A percentile compares a stretch with the other conserved stretches of the same genome.
Conservation (phyloP, 202 grass and related monocot species). For the Schoenoplectus tabernaemontani region DNA sequence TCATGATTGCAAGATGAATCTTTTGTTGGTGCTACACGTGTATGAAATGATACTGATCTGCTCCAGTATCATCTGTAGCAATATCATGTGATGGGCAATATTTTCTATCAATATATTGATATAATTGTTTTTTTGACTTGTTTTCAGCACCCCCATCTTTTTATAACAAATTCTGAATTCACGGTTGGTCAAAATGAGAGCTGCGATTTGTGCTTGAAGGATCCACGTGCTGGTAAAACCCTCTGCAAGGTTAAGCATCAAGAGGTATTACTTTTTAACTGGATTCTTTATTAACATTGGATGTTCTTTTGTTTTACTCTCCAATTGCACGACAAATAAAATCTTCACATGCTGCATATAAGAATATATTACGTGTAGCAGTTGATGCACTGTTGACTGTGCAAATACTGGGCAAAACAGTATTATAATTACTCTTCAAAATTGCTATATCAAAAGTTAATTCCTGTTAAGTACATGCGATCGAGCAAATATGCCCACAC, state of each 20-base stretch:
- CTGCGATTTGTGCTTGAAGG: constrained; percentile 79
- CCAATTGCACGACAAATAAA: neutral
- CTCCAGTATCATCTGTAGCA: neutral
- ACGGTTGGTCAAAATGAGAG: constrained; percentile 59
- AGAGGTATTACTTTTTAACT: constrained; percentile 42
- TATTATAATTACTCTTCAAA: constrained; percentile 1
- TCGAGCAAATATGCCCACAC: neutral
- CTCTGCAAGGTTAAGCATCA: constrained; percentile 70
- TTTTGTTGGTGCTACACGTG: neutral
- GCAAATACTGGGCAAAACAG: neutral
- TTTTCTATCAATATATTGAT: neutral
- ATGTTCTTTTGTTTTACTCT: neutral
- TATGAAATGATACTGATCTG: neutral
- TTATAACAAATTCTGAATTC: constrained; percentile 52
- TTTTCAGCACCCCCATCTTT: constrained; percentile 74
- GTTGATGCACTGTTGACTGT: neutral
- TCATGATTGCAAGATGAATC: neutral
- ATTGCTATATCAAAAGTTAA: constrained; percentile 3
- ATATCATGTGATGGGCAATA: neutral
- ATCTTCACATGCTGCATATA: neutral
- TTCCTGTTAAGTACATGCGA: constrained; percentile 8
- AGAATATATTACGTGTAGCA: neutral
- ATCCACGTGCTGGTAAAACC: constrained; percentile 61
- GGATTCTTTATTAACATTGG: neutral
- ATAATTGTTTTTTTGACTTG: constrained; percentile 8